Evolutionary conservation across 2,329 filamentous ascomycete genomes (phyloP).

Genomic region (Colletotrichum higginsianum): DNA sequence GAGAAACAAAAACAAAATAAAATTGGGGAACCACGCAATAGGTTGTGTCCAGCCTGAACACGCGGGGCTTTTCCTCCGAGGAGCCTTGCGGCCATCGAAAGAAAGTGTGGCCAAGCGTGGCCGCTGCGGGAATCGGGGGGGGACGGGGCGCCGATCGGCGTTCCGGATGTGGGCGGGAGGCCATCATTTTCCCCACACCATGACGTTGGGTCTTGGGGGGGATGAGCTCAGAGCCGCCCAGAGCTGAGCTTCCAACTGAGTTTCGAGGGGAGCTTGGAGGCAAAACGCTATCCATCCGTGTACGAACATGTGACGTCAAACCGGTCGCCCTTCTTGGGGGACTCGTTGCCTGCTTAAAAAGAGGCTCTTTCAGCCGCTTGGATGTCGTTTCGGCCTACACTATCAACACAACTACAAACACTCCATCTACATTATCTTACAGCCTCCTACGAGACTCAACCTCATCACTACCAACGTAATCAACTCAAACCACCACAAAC

Average conservation of each 20-base stretch:
- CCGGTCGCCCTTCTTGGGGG: neutral
- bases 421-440: neutral
- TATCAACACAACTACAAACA: neutral
- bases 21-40: too few species aligned
- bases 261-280: neutral
- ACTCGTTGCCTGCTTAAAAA: neutral
- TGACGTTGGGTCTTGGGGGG: constrained; percentile 13
- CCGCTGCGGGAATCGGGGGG: neutral
- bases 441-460: neutral
- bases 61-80: constrained; percentile 34
- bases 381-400: accelerated
- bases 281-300: neutral
- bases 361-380: neutral
- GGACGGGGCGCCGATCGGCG: constrained; percentile 16
- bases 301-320: constrained; percentile 27
- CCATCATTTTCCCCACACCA: constrained; percentile 15
- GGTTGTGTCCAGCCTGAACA: neutral
- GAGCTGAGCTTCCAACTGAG: neutral
- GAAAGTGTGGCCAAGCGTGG: neutral
- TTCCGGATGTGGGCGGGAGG: constrained; percentile 17
- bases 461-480: neutral
- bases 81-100: neutral
- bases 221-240: neutral
- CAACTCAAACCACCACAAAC: neutral
- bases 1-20: too few species aligned